Percentiles rank a stretch among this genome's conserved stretches.
Conservation (phyloP, 2,329 filamentous ascomycete species). For the Claviceps humidiphila region DNA sequence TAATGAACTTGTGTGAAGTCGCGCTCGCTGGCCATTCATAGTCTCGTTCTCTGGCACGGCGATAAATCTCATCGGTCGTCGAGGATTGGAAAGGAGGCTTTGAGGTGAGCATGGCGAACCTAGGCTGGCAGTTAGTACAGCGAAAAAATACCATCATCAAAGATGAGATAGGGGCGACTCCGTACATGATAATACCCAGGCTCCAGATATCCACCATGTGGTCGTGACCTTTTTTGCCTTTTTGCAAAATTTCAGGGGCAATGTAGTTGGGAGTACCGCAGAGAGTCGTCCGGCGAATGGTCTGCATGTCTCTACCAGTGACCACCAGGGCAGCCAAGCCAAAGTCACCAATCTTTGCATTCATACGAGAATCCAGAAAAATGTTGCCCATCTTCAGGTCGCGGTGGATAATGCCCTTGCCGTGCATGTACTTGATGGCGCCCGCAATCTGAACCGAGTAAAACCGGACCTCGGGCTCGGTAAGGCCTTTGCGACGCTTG, state of each 20-base stretch:
- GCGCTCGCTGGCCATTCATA: slow-evolving; percentile 67
- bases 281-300: slow-evolving; percentile 73
- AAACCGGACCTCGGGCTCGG: slow-evolving; percentile 84
- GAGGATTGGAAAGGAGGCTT: slow-evolving; percentile 93
- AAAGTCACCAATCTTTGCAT: slow-evolving; percentile 96
- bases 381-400: slow-evolving; percentile 98
- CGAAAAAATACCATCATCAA: background rate
- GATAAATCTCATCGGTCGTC: slow-evolving; percentile 77
- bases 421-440: slow-evolving; percentile 95
- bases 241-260: slow-evolving; percentile 89
- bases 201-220: slow-evolving; percentile 99
- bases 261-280: slow-evolving; percentile 98
- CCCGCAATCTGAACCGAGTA: slow-evolving; percentile 92
- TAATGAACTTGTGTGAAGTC: slow-evolving; percentile 55
- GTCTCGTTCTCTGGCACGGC: slow-evolving; percentile 53
- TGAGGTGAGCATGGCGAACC: slow-evolving; percentile 91
- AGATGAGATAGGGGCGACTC: background rate
- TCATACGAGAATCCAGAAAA: slow-evolving; percentile 89
- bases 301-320: slow-evolving; percentile 80
- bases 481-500: slow-evolving; percentile 78
- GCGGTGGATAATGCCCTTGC: slow-evolving; percentile 87
- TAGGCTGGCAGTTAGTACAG: slow-evolving; percentile 18
- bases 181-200: slow-evolving; percentile 87
- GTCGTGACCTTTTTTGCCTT: slow-evolving; percentile 86
- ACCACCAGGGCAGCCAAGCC: slow-evolving; percentile 84